Evolutionary conservation across 1,139 yeast genomes (phyloP), one percentile per base, ranked within the genome.

Genomic region (Zygosaccharomyces sapae): DNA sequence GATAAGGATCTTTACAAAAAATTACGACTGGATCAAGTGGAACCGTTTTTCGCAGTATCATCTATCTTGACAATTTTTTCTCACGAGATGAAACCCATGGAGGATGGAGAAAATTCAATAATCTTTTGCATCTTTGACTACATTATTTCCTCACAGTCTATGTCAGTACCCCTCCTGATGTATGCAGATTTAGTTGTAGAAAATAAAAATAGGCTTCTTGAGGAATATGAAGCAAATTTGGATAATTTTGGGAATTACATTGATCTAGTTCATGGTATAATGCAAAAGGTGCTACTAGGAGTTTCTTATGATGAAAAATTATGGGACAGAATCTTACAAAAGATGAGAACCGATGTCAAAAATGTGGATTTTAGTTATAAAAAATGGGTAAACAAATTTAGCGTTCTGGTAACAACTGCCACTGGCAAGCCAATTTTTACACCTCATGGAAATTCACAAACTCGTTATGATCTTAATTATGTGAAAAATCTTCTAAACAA

Each of bases 41-140:
- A 71, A 41, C 83, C 85, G 0, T 79, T 80, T 51, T 84, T 76
- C 57, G 86, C 88, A 0, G 66, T 92, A 9, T 84, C 96, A 8
- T 77, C 94, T 1, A 70, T 90, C 1, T 71, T 92, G 40, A 88
- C 97, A 0, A 59, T 87, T 42, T 87, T 82, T 65, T 72, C 94
- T 10, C 97, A 92, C 65, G 92, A 88, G 54, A 38, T 62, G 27
- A 57, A 59, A 43, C 58, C 61, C 0, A 20, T 33, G 8, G 45
- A 41, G 33, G n/a, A 34, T 38, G 45, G 46, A 19, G 20, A 44
- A 16, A 47, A 47, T 13, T 50, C 54, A 33, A 41, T 51, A 5
- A 54, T 64, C 8, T 62, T 51, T 46, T 54, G 54, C 19, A 55
- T 63, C 9, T 61, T 65, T 38, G 67, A 61, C 44, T 45, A 62